Evolutionary conservation across 768 basidiomycete species (phyloP).

Genomic region (Leucogyrophana mollusca): DNA sequence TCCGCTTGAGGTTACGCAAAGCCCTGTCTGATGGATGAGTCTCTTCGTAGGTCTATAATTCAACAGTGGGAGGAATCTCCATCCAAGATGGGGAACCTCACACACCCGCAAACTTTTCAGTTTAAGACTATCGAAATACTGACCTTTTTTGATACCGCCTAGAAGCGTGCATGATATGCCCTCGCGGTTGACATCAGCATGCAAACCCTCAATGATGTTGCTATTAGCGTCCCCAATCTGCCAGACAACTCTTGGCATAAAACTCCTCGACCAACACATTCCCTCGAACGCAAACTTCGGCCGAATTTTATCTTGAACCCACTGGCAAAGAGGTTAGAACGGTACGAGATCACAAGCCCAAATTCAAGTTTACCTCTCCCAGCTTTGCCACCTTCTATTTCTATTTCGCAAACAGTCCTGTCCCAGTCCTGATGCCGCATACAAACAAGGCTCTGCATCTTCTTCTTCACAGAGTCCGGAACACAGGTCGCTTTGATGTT

Average conservation of each 20-base stretch:
- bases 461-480: slow-evolving; percentile 5
- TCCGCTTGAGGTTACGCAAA: not conserved
- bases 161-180: slow-evolving; percentile 13
- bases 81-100: not conserved
- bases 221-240: slow-evolving; percentile 17
- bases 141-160: slow-evolving; percentile 14
- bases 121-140: slow-evolving; percentile 12
- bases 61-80: not conserved
- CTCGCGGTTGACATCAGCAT: slow-evolving; percentile 24
- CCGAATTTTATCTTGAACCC: not conserved
- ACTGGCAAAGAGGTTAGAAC: not conserved
- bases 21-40: not conserved
- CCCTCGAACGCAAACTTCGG: slow-evolving; percentile 22
- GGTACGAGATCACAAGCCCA: too few relatives aligned
- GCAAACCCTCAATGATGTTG: slow-evolving; percentile 26
- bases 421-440: slow-evolving; percentile 20
- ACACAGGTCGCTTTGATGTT: slow-evolving; percentile 17
- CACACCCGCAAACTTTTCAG: slow-evolving; percentile 3
- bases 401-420: slow-evolving; percentile 13
- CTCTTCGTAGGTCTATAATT: not conserved
- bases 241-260: slow-evolving; percentile 25
- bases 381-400: slow-evolving; percentile 14
- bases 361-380: slow-evolving; percentile 11
- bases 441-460: slow-evolving; percentile 23
- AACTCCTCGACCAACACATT: slow-evolving; percentile 30